Conservation (phyloP, 2,329 filamentous ascomycete genomes). For the Chrysoporthe cubensis region DNA sequence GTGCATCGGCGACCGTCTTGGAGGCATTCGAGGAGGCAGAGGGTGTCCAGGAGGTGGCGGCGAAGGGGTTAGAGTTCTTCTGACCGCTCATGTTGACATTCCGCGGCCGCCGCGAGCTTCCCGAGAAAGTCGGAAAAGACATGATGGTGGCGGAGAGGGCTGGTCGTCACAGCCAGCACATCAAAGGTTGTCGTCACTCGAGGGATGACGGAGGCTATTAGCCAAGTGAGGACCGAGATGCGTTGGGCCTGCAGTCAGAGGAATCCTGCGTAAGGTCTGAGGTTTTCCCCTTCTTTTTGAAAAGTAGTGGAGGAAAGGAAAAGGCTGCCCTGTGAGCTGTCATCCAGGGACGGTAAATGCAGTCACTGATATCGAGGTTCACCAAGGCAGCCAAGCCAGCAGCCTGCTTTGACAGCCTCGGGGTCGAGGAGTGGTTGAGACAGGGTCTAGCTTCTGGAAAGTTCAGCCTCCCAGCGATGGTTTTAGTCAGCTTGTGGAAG, state of each 20-base stretch:
- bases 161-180: constrained; percentile 8
- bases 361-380: neutral
- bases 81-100: constrained; percentile 95
- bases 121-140: constrained; percentile 86
- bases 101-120: constrained; percentile 79
- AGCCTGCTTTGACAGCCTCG: neutral
- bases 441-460: constrained; percentile 31
- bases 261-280: neutral
- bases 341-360: neutral
- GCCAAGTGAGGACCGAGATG: neutral
- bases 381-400: constrained; percentile 11
- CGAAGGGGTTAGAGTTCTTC: constrained; percentile 75
- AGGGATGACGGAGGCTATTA: neutral
- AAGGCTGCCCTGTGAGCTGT: neutral
- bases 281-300: neutral
- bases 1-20: constrained; percentile 80
- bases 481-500: constrained; percentile 23
- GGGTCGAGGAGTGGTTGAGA: neutral
- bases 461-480: constrained; percentile 18
- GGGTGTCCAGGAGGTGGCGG: constrained; percentile 61
- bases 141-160: constrained; percentile 51
- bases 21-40: constrained; percentile 67
- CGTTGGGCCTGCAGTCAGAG: neutral
- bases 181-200: constrained; percentile 8
- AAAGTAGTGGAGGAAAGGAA: neutral